These are phyloP conservation scores for Mycena polygramma DNA, from an alignment of 768 basidiomycete genomes.

Conservation along the genomic window DNA sequence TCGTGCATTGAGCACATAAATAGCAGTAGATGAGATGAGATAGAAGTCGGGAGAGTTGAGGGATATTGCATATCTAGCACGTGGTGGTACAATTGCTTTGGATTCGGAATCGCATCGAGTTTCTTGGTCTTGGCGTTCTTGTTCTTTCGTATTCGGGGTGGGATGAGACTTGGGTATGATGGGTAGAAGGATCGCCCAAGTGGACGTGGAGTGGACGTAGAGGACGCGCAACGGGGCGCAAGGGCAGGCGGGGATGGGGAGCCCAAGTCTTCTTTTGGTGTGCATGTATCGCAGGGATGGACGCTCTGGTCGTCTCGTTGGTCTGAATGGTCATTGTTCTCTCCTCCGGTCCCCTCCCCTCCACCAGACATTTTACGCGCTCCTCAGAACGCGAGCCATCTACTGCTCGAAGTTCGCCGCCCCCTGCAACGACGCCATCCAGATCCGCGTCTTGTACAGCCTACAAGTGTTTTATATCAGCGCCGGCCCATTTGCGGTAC, in stretches of 20 bases:
- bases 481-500: neutral
- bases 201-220: no score
- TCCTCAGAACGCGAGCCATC: neutral
- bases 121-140: neutral
- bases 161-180: neutral
- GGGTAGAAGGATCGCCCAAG: no score
- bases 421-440: slow-evolving; percentile 90
- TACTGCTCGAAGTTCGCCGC: slow-evolving; percentile 38
- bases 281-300: no score
- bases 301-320: neutral
- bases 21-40: neutral
- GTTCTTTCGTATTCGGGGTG: neutral
- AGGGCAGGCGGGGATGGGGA: no score
- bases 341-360: neutral
- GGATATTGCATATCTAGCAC: slow-evolving; percentile 25
- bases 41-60: slow-evolving; percentile 1
- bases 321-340: neutral
- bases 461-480: slow-evolving; percentile 50
- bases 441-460: slow-evolving; percentile 94
- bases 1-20: slow-evolving; percentile 5
- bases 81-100: slow-evolving; percentile 24
- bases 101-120: neutral
- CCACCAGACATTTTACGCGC: no score
- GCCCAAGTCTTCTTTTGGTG: no score
- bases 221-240: no score